These are phyloP conservation scores for Elongisporangium prolatum DNA, from an alignment of 352 stramenopile species.

Conservation along the genomic window DNA sequence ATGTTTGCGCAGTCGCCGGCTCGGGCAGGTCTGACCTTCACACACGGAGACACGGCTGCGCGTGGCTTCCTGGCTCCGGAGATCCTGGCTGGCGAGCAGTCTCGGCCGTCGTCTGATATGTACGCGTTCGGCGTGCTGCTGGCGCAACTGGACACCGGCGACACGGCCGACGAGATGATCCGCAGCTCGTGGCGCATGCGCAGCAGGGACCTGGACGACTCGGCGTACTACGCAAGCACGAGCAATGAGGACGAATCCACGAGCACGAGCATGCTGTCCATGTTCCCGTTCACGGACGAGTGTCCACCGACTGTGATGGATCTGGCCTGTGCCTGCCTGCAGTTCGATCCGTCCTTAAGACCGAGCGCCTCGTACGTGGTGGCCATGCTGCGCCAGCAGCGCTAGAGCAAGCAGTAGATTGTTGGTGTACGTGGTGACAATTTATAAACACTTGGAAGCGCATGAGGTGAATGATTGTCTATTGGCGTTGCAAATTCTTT, in stretches of 20 bases:
- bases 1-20: slow-evolving; percentile 14
- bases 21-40: slow-evolving; percentile 23
- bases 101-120: slow-evolving; percentile 55
- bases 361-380: slow-evolving; percentile 70
- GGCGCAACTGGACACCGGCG: slow-evolving; percentile 47
- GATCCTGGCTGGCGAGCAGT: slow-evolving; percentile 37
- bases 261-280: slow-evolving; percentile 38
- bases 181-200: slow-evolving; percentile 49
- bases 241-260: neutral
- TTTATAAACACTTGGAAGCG: neutral
- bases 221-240: neutral
- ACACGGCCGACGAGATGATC: slow-evolving; percentile 64
- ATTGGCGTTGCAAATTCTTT: neutral
- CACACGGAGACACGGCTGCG: slow-evolving; percentile 20
- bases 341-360: slow-evolving; percentile 64
- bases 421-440: neutral
- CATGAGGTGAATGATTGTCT: neutral
- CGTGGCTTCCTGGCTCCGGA: slow-evolving; percentile 54
- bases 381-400: slow-evolving; percentile 53
- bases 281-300: slow-evolving; percentile 69
- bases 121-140: slow-evolving; percentile 72
- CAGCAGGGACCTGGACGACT: slow-evolving; percentile 27
- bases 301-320: slow-evolving; percentile 52
- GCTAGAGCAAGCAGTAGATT: neutral
- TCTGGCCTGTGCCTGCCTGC: slow-evolving; percentile 55